A percentile compares a stretch with the other conserved stretches of the same genome.
Conservation (phyloP, 352 stramenopile genomes). For the Phytophthora palmivora region DNA sequence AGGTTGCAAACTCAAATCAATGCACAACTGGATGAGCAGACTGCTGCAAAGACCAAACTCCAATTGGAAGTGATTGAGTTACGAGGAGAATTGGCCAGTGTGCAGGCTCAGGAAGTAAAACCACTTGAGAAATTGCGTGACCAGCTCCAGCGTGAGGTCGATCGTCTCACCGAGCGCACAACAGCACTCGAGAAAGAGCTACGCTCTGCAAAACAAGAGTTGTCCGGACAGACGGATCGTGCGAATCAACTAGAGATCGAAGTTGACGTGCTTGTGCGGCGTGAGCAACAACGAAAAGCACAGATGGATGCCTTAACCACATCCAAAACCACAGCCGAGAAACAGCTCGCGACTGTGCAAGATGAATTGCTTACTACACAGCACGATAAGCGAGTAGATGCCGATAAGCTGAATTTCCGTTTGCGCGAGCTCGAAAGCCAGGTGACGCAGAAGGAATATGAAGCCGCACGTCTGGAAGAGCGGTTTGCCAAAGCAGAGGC, state of each 20-base stretch:
- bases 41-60: constrained; percentile 25
- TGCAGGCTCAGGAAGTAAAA: constrained; percentile 39
- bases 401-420: constrained; percentile 52
- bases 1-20: constrained; percentile 40
- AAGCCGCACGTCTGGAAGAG: constrained; percentile 49
- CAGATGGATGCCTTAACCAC: constrained; percentile 38
- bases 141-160: constrained; percentile 44
- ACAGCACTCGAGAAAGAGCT: constrained; percentile 42
- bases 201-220: constrained; percentile 35
- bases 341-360: constrained; percentile 42
- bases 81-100: constrained; percentile 24
- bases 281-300: constrained; percentile 53
- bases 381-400: constrained; percentile 46
- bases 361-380: constrained; percentile 39
- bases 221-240: constrained; percentile 27
- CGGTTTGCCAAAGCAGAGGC: constrained; percentile 55
- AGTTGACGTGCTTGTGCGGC: constrained; percentile 52
- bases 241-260: constrained; percentile 50
- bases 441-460: constrained; percentile 62
- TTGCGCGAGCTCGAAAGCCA: constrained; percentile 57
- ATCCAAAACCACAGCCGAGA: constrained; percentile 45
- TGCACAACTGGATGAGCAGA: constrained; percentile 40
- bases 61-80: constrained; percentile 43
- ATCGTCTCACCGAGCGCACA: constrained; percentile 35
- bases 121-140: constrained; percentile 48